Base-by-base conservation (phyloP, 371 early-diverging fungal species). In the Mucor sp. region DNA sequence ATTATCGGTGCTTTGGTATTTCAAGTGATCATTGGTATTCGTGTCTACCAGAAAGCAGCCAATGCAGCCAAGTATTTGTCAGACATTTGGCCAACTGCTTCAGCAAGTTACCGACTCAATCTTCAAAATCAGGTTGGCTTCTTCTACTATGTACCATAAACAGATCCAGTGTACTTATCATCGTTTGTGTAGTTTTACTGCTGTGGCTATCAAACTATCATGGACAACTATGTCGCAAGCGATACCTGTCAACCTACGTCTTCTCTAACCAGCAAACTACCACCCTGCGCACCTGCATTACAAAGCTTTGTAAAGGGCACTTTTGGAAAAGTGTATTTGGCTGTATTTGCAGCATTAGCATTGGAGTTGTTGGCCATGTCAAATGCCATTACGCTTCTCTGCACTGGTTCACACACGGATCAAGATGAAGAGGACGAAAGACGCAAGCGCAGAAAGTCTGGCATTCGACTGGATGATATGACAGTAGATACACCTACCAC, bases 361-460 rank as follows among this genome's bases (percentile, higher is more conserved):
- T 66, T 83, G 12, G 74, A 83, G 65, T 25, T 80, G 21, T 58
- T 83, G 21, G 80, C 81, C 7, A 67, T 83, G 32, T 74, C 76
- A 23, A 83, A 83, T 56, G 79, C 76, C 2, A 71, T 80, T 55
- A 83, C 83, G 19, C 50, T 79, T 60, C 41, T 83, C 1, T 83
- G 83, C 64, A 72, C 76, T 25, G 63, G 68, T 0, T n/a, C 60
- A 6, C 23, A 28, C 2, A 69, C 68, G 25, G 76, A 71, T 23
- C 60, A 64, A n/a, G 77, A 75, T 25, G 76, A 83, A 15, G 81
- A 80, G 55, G 69, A 65, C 7, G 81, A 79, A 55, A 75, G 83
- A 50, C 77, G 77, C 47, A 74, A 68, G n/a, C 79, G 76, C 32
- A 74, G 83, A 60, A 80, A 80, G 44, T 83, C 83, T 0, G 83